These are phyloP conservation scores for Hyphopichia khmerensis DNA, from an alignment of 1,139 yeast genomes.

Conservation along the genomic window DNA sequence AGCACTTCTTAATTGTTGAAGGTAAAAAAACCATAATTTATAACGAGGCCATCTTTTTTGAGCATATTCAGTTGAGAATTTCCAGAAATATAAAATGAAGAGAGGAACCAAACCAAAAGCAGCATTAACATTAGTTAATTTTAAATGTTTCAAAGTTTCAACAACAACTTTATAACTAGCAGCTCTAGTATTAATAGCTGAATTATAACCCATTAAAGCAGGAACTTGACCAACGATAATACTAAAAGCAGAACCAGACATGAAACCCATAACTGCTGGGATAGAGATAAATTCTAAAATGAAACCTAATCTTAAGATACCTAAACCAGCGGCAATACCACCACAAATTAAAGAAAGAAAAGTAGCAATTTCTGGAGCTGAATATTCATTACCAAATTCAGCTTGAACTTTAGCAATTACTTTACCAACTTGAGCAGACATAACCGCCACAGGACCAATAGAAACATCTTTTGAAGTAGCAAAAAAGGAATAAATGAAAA, in stretches of 20 bases:
- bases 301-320: conserved; percentile 82
- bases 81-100: conserved; percentile 67
- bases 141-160: conserved; percentile 69
- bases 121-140: conserved; percentile 70
- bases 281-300: conserved; percentile 84
- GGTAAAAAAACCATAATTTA: conserved; percentile 61
- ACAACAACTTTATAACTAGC: conserved; percentile 71
- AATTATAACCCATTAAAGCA: conserved; percentile 73
- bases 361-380: conserved; percentile 75
- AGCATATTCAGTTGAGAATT: conserved; percentile 52
- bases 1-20: conserved; percentile 78
- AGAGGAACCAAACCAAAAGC: conserved; percentile 84
- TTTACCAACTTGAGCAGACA: conserved; percentile 84
- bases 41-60: conserved; percentile 66
- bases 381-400: conserved; percentile 38
- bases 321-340: conserved; percentile 77
- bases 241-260: conserved; percentile 89
- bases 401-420: conserved; percentile 64
- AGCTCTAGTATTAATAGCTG: conserved; percentile 66
- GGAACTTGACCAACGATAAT: conserved; percentile 87
- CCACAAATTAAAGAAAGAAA: conserved; percentile 81
- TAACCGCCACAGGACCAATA: conserved; percentile 96
- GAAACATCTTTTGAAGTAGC: conserved; percentile 96
- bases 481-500: conserved; percentile 80
- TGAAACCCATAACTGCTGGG: conserved; percentile 93